phyloP scores from a whole-genome alignment of 2,329 filamentous ascomycete genomes.

The Calonectria pseudoturangicola region DNA sequence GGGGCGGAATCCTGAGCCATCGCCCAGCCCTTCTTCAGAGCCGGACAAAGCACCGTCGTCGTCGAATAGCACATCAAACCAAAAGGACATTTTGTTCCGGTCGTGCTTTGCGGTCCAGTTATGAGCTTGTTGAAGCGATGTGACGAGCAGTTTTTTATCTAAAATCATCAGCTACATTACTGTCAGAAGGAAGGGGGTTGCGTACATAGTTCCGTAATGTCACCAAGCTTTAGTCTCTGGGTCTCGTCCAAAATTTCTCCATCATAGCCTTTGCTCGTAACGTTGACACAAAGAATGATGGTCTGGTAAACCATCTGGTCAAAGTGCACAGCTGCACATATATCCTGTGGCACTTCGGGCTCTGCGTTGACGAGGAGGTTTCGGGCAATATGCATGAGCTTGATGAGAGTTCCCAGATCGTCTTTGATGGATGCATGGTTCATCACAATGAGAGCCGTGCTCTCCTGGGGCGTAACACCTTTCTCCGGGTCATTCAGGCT shows the following conservation, averaged over 20 bases:
- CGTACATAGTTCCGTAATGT: constrained; percentile 79
- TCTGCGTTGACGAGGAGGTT: constrained; percentile 79
- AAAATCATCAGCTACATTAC: constrained; percentile 30
- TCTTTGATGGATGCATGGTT: constrained; percentile 77
- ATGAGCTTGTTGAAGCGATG: constrained; percentile 79
- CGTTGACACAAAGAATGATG: constrained; percentile 79
- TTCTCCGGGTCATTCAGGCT: constrained; percentile 73
- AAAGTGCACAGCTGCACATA: constrained; percentile 78
- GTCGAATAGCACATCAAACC: constrained; percentile 80
- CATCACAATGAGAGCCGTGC: constrained; percentile 77
- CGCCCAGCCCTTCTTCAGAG: constrained; percentile 71
- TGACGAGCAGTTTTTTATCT: constrained; percentile 81
- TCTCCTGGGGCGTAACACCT: constrained; percentile 76
- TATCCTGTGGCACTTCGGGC: constrained; percentile 79
- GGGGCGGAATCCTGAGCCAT: constrained; percentile 72
- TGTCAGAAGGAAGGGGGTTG: constrained; percentile 31
- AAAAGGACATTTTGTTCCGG: constrained; percentile 82
- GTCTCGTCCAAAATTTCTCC: constrained; percentile 77
- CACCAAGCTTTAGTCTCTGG: constrained; percentile 74
- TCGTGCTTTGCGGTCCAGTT: constrained; percentile 83
- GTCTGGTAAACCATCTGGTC: constrained; percentile 80
- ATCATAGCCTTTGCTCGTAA: constrained; percentile 80
- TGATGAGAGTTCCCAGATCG: constrained; percentile 78
- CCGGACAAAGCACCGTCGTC: constrained; percentile 69
- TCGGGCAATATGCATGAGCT: constrained; percentile 79